A percentile compares a stretch with the other conserved stretches of the same genome.
Conservation (phyloP, 805 yeast species). For the Schizosaccharomyces lindneri region DNA sequence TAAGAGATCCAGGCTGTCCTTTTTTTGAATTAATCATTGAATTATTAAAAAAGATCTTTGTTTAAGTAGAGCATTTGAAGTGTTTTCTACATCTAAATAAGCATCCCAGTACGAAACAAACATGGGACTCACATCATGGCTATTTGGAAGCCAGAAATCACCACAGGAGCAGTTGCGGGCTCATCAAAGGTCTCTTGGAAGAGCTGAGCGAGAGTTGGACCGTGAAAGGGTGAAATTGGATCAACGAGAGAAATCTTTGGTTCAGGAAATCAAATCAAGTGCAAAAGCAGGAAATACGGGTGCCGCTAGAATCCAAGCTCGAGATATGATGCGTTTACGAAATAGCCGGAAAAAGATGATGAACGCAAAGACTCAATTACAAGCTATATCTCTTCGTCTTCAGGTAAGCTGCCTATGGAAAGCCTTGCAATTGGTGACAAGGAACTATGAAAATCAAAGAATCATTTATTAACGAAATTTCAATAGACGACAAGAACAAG, state of each 20-base stretch:
- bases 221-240: constrained; percentile 72
- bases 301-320: constrained; percentile 85
- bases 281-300: constrained; percentile 76
- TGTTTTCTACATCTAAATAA: no score
- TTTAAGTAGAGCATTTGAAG: no score
- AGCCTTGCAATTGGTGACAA: background rate
- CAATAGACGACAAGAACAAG: constrained; percentile 51
- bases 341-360: constrained; percentile 57
- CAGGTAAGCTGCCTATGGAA: constrained; percentile 18
- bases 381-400: constrained; percentile 74
- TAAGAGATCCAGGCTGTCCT: no score
- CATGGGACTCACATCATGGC: constrained; percentile 71
- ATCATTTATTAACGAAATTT: background rate
- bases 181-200: constrained; percentile 85
- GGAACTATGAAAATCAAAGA: constrained; percentile 3
- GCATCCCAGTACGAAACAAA: background rate
- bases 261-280: constrained; percentile 65
- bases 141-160: constrained; percentile 74
- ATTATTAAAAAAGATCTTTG: no score
- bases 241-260: constrained; percentile 70
- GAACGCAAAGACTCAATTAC: constrained; percentile 80
- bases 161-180: constrained; percentile 87
- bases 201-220: constrained; percentile 79
- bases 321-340: constrained; percentile 75
- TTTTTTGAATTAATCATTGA: no score